Percentiles rank a stretch among this genome's conserved stretches.
These are phyloP conservation scores for Zancudomyces culisetae DNA, from an alignment of 371 early-diverging fungal species.

Conservation along the genomic window DNA sequence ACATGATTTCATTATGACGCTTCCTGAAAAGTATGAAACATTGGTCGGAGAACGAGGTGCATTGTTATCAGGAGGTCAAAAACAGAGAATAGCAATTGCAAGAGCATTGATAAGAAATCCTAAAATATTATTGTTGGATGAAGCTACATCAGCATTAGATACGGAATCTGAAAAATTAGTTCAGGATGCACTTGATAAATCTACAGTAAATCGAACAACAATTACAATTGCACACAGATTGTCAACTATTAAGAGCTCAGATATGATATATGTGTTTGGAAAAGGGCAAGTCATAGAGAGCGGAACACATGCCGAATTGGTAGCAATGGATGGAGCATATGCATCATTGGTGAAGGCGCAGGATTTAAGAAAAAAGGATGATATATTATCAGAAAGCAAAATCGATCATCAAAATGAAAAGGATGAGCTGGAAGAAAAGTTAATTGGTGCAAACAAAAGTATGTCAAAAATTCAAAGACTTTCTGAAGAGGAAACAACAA, in stretches of 20 bases:
- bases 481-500: neutral
- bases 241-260: constrained; percentile 50
- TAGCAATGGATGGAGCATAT: constrained; percentile 23
- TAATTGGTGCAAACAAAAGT: neutral
- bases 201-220: constrained; percentile 60
- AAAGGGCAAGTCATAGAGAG: constrained; percentile 46
- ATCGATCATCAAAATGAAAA: neutral
- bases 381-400: neutral
- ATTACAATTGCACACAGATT: constrained; percentile 85
- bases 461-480: neutral
- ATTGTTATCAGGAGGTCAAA: constrained; percentile 75
- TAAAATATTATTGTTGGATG: constrained; percentile 75
- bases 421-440: neutral
- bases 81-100: constrained; percentile 71
- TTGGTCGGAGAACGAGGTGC: constrained; percentile 63
- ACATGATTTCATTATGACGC: constrained; percentile 44
- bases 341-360: constrained; percentile 20
- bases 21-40: constrained; percentile 63
- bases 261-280: constrained; percentile 62
- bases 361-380: constrained; percentile 3
- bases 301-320: constrained; percentile 53
- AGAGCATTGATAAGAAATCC: constrained; percentile 79
- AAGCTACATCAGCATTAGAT: constrained; percentile 92
- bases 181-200: constrained; percentile 73
- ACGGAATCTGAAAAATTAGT: constrained; percentile 76